These are phyloP conservation scores for Gyromitra esculenta DNA, from an alignment of 2,329 filamentous ascomycete genomes.

Conservation along the genomic window DNA sequence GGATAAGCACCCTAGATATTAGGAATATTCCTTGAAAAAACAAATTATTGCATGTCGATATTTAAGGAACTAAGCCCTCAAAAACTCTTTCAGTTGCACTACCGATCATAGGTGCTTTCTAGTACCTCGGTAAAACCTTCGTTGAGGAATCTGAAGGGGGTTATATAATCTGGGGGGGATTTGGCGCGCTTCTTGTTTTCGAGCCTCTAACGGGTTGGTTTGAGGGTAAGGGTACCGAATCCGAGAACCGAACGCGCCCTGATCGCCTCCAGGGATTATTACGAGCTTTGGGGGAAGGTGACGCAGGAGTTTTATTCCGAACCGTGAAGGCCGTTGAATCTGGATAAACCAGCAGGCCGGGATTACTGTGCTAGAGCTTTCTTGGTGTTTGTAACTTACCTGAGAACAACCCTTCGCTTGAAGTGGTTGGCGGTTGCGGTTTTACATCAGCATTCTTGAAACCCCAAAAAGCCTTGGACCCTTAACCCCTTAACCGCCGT, in stretches of 20 bases:
- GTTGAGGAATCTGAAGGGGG: too few species aligned
- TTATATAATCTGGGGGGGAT: not conserved
- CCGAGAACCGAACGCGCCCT: conserved; percentile 13
- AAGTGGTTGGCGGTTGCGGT: conserved; percentile 29
- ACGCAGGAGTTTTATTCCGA: conserved; percentile 4
- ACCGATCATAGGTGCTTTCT: too few species aligned
- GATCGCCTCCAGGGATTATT: conserved; percentile 42
- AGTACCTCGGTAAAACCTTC: too few species aligned
- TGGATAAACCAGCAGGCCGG: not conserved
- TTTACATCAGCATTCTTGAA: conserved; percentile 41
- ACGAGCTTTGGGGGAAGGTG: conserved; percentile 23
- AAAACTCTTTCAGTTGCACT: too few species aligned
- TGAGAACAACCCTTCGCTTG: conserved; percentile 15
- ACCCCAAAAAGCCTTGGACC: conserved; percentile 29
- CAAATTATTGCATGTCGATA: too few species aligned
- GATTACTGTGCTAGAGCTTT: conserved; percentile 3
- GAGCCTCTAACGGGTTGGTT: not conserved
- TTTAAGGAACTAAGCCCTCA: too few species aligned
- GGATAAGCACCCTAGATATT: too few species aligned
- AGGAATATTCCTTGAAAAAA: too few species aligned
- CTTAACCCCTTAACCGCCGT: conserved; percentile 40
- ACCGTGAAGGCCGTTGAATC: not conserved
- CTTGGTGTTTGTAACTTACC: conserved; percentile 15
- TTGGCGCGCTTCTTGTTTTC: conserved; percentile 27
- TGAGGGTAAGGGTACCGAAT: not conserved